Conservation (phyloP, 345 rosid genomes). For the Triadica sebifera region DNA sequence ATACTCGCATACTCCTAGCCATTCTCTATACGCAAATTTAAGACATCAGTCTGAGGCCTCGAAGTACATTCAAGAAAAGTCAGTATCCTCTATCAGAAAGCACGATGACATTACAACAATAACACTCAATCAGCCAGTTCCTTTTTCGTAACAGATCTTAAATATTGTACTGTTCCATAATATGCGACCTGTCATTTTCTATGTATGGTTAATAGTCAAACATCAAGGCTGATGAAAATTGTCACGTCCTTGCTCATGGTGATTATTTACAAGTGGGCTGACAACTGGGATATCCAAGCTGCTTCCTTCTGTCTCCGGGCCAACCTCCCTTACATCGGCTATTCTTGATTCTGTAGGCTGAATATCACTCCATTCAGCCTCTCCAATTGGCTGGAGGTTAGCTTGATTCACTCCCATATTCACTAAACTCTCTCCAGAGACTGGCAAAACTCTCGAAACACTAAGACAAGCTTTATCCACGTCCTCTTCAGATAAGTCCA, state of each 20-base stretch:
- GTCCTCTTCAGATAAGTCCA: constrained; percentile 63
- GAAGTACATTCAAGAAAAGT: not conserved
- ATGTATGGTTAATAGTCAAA: not conserved
- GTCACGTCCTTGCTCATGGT: constrained; percentile 35
- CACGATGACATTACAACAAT: not conserved
- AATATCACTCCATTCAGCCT: constrained; percentile 78
- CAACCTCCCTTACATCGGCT: constrained; percentile 75
- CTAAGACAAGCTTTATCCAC: constrained; percentile 90
- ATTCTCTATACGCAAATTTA: not conserved
- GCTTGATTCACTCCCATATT: constrained; percentile 59
- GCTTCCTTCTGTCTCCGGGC: constrained; percentile 56
- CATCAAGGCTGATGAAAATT: constrained; percentile 61
- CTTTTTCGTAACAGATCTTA: constrained; percentile 2
- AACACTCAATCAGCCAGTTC: constrained; percentile 4
- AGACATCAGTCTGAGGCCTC: not conserved
- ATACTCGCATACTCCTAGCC: no score
- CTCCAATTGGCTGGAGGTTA: constrained; percentile 54
- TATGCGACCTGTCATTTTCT: not conserved
- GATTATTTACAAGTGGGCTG: constrained; percentile 40
- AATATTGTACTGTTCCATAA: not conserved
- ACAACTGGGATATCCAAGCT: constrained; percentile 81
- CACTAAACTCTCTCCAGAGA: constrained; percentile 55
- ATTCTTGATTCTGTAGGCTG: constrained; percentile 81
- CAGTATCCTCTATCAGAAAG: not conserved
- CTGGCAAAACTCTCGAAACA: constrained; percentile 51